Evolutionary conservation across 768 basidiomycete species (phyloP).

Genomic region (Suillus subaureus): DNA sequence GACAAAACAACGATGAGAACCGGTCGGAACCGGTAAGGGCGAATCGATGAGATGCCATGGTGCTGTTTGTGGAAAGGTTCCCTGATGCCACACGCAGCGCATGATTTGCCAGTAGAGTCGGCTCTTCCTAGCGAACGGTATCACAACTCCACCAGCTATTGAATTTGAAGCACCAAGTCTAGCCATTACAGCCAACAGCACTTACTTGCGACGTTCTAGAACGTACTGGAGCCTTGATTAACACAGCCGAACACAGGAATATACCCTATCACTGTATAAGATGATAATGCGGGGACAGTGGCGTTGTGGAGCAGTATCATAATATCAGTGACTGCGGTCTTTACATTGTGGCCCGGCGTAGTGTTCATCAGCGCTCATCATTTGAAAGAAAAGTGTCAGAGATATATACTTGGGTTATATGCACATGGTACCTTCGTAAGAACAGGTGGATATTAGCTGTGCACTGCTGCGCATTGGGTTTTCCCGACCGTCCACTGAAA

Average conservation of each 20-base stretch:
- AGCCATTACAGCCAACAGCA: conserved; percentile 5
- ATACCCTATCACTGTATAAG: background rate
- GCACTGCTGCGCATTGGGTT: background rate
- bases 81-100: background rate
- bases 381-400: background rate
- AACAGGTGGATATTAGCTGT: background rate
- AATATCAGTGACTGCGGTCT: conserved; percentile 1
- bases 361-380: background rate
- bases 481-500: background rate
- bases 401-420: background rate
- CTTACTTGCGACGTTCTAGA: conserved; percentile 9
- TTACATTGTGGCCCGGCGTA: background rate
- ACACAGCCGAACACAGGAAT: background rate
- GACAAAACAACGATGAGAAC: background rate
- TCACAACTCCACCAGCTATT: background rate
- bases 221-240: background rate
- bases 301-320: conserved; percentile 21
- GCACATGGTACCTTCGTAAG: background rate
- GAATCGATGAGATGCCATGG: background rate
- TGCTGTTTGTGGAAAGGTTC: background rate
- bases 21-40: conserved; percentile 7
- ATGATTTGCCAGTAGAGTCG: background rate
- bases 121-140: background rate
- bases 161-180: background rate
- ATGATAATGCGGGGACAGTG: conserved; percentile 23